Evolutionary conservation across 768 basidiomycete genomes (phyloP).

Genomic region (Leccinellum albellum): DNA sequence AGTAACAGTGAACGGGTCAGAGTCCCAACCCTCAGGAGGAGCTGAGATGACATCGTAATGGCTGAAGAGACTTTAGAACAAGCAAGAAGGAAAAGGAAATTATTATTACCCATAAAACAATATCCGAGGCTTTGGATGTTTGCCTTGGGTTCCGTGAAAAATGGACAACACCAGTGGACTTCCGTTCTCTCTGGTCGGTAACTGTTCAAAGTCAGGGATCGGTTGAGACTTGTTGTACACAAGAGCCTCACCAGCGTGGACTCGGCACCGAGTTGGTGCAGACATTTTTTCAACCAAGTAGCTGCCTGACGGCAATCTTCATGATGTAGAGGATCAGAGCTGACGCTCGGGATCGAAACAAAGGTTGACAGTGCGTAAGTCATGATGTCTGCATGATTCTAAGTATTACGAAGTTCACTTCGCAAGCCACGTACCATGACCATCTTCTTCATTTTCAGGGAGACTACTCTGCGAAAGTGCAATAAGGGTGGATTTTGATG

Average conservation of each 20-base stretch:
- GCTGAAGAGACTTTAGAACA: constrained; percentile 33
- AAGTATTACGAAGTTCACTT: not conserved
- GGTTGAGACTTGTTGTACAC: not conserved
- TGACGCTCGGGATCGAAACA: constrained; percentile 83
- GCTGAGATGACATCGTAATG: constrained; percentile 98
- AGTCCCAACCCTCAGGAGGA: constrained; percentile 67
- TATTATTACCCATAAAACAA: constrained; percentile 80
- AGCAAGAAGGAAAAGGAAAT: not conserved
- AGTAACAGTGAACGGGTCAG: constrained; percentile 77
- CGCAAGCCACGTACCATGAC: constrained; percentile 14
- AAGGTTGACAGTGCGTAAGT: constrained; percentile 81
- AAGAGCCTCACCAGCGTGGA: constrained; percentile 57
- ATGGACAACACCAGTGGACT: constrained; percentile 90
- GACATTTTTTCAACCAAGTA: constrained; percentile 85
- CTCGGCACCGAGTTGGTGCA: constrained; percentile 84
- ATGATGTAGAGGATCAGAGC: constrained; percentile 57
- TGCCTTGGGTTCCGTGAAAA: constrained; percentile 67
- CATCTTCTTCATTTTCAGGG: constrained; percentile 15
- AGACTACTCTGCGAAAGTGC: not conserved
- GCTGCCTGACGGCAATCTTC: constrained; percentile 94
- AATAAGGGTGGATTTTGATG: not conserved
- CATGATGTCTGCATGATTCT: constrained; percentile 53
- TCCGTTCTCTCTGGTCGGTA: constrained; percentile 69
- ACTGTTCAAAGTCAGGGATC: constrained; percentile 36
- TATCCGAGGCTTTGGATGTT: constrained; percentile 62